phyloP scores from a whole-genome alignment of 2,329 filamentous ascomycete genomes.

The Lecanicillium sp. region DNA sequence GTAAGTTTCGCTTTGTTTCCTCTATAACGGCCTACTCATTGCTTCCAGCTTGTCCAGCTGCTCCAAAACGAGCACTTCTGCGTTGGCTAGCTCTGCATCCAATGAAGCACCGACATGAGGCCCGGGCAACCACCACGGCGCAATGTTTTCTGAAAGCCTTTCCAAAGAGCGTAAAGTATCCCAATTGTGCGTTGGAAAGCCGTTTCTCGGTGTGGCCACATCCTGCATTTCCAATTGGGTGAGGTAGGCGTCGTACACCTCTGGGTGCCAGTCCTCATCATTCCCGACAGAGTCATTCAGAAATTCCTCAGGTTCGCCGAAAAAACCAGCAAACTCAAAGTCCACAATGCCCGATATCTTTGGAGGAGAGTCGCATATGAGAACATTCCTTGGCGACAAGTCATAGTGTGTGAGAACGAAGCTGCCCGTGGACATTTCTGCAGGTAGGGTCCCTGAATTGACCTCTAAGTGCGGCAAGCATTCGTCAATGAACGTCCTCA shows the following conservation, averaged over 20 bases:
- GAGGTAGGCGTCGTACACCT: conserved; percentile 3
- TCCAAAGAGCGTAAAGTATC: conserved; percentile 3
- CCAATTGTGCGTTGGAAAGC: conserved; percentile 2
- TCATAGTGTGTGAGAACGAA: conserved; percentile 16
- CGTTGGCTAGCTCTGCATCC: conserved; percentile 2
- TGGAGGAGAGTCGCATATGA: conserved; percentile 9
- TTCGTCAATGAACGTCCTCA: conserved; percentile 1
- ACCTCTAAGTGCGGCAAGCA: conserved; percentile 10
- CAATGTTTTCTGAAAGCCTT: conserved; percentile 6
- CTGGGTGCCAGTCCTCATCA: conserved; percentile 5
- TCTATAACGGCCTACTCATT: no score
- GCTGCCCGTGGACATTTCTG: background rate
- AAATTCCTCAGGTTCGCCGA: conserved; percentile 13
- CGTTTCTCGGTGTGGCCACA: conserved; percentile 2
- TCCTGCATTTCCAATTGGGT: conserved; percentile 1
- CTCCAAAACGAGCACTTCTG: background rate
- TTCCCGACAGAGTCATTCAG: conserved; percentile 8
- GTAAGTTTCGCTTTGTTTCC: no score
- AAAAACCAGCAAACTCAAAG: conserved; percentile 17
- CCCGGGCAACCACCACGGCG: conserved; percentile 10
- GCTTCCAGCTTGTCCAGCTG: no score
- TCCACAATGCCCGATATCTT: conserved; percentile 15
- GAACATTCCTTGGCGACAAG: conserved; percentile 15
- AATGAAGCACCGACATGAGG: background rate
- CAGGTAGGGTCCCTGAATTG: background rate